Evolutionary conservation across 2,329 filamentous ascomycete genomes (phyloP), one percentile per base, ranked within the genome.

Genomic region (Cryoendolithus antarcticus): DNA sequence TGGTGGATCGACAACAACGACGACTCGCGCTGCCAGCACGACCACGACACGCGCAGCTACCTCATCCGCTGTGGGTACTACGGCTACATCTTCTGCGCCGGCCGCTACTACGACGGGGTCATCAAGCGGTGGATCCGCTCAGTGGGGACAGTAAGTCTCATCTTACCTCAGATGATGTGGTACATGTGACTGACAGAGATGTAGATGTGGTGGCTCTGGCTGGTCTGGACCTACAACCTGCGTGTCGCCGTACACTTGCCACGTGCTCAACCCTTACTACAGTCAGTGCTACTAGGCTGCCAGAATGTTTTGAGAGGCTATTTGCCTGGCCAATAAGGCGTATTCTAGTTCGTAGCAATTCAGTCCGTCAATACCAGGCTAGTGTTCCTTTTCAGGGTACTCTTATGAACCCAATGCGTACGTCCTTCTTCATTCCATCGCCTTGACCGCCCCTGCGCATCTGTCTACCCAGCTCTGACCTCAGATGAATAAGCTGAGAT

Each of bases 141-240:
- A 30, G 12, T 41, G 39, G 39, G 39, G 39, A 12, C 39, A 41
- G 19, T 41, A 35, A 11, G 15, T 19, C 5, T 19, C 15, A 19
- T 19, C 15, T 19, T 5, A 19, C 15, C 15, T 19, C 15, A 19
- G 15, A 19, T 19, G 15, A 19, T 19, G 15, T 19, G 15, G 15
- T 19, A 19, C 15, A 19, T 19, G 15, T 19, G 15, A 19, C 30
- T 32, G 30, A 32, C 9, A 11, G 6, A 19, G 31, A 8, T 3
- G 51, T 27, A 27, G 24, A 35, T 49, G 47, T 29, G 47, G 49
- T n/a, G 49, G 51, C 10, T 35, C 35, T 9, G 44, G 46, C 30
- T 52, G 40, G 37, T 42, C 41, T 6, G 48, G 48, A n/a, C 37
- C 38, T 19, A 54, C 43, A 9, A 47, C 40, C 24, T 54, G 50